These are phyloP conservation scores for Verticillium nubilum DNA, from an alignment of 2,329 filamentous ascomycete species.

Conservation along the genomic window DNA sequence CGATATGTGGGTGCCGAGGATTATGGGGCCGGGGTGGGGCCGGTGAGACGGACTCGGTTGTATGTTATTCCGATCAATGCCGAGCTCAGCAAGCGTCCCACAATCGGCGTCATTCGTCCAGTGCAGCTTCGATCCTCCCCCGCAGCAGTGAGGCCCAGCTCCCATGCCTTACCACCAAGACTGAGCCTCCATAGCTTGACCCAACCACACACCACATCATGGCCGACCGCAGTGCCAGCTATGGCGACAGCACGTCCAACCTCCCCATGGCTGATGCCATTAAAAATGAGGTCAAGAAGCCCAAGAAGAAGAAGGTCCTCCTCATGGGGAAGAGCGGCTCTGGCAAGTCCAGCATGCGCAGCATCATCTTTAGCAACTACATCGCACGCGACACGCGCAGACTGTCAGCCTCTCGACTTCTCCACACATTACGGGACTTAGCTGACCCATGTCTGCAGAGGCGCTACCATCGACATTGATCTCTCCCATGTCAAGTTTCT, in stretches of 20 bases:
- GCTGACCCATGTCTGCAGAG: slow-evolving; percentile 34
- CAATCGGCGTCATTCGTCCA: background rate
- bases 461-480: slow-evolving; percentile 97
- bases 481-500: slow-evolving; percentile 98
- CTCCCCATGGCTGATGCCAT: background rate
- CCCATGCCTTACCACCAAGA: background rate
- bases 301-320: slow-evolving; percentile 82
- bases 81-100: background rate
- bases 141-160: background rate
- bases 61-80: background rate
- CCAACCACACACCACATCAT: background rate
- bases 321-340: slow-evolving; percentile 95
- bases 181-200: background rate
- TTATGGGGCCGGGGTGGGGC: background rate
- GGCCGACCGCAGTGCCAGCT: slow-evolving; percentile 1
- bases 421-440: background rate
- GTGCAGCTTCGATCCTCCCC: background rate
- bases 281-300: slow-evolving; percentile 52
- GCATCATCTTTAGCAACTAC: slow-evolving; percentile 98
- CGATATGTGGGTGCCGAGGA: background rate
- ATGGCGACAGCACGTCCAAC: background rate
- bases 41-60: background rate
- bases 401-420: slow-evolving; percentile 43
- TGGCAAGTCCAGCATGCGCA: slow-evolving; percentile 96
- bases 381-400: slow-evolving; percentile 92